Conservation (phyloP, 2,329 filamentous ascomycete genomes). For the Talaromyces sp. region DNA sequence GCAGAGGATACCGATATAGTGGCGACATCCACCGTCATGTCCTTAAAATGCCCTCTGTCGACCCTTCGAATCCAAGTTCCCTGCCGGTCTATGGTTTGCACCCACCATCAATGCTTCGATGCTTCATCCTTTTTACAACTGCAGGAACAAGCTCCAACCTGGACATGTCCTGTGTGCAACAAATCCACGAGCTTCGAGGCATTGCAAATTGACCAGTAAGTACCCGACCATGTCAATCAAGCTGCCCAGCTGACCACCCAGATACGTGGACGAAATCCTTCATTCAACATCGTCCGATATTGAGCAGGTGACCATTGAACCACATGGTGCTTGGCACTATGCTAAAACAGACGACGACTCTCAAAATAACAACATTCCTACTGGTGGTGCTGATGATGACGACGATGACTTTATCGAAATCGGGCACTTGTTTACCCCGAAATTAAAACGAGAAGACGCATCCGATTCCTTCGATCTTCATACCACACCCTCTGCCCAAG, state of each 20-base stretch:
- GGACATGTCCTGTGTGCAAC: constrained; percentile 93
- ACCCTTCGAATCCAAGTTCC: constrained; percentile 77
- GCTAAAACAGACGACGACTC: constrained; percentile 40
- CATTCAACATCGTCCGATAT: constrained; percentile 63
- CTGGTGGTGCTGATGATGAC: constrained; percentile 43
- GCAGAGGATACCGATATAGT: constrained; percentile 85
- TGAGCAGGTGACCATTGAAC: constrained; percentile 87
- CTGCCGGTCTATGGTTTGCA: constrained; percentile 73
- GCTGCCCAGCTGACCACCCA: constrained; percentile 28
- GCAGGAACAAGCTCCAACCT: constrained; percentile 93
- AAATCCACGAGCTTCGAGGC: constrained; percentile 75
- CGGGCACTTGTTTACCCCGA: constrained; percentile 4
- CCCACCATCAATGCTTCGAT: constrained; percentile 93
- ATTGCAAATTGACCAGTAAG: constrained; percentile 81
- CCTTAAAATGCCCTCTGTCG: constrained; percentile 86
- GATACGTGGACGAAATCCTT: constrained; percentile 85
- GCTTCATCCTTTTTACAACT: constrained; percentile 86
- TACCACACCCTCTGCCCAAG: constrained; percentile 30
- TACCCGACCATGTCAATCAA: constrained; percentile 11
- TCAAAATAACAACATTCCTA: constrained; percentile 33
- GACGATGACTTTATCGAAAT: constrained; percentile 43
- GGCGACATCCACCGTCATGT: constrained; percentile 81
- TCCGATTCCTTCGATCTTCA: constrained; percentile 23
- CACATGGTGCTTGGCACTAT: constrained; percentile 71
- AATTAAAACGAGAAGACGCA: constrained; percentile 33